Percentiles rank a stretch among this genome's conserved stretches.
Conservation (phyloP, 1,284 basidiomycete genomes). For the Boletus smithii region DNA sequence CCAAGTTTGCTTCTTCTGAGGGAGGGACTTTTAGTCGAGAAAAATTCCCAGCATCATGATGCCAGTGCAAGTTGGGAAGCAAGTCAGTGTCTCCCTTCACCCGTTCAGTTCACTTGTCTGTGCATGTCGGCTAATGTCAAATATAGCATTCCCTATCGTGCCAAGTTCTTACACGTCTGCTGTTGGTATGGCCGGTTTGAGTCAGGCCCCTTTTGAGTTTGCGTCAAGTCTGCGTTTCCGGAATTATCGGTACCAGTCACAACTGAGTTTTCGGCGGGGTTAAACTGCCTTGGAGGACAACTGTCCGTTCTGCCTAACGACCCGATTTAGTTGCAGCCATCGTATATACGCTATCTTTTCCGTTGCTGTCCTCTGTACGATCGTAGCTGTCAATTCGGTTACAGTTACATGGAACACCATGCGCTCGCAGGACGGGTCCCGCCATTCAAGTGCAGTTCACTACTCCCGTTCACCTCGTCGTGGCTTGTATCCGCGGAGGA, state of each 20-base stretch:
- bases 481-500: slow-evolving; percentile 10
- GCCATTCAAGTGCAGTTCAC: background rate
- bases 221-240: background rate
- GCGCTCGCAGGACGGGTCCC: background rate
- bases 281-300: background rate
- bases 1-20: no score
- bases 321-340: background rate
- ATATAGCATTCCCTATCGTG: background rate
- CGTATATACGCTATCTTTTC: background rate
- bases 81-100: background rate
- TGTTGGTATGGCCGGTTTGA: background rate
- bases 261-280: background rate
- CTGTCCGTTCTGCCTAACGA: background rate
- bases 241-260: background rate
- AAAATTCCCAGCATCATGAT: slow-evolving; percentile 9
- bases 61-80: background rate
- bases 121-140: no score
- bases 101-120: no score
- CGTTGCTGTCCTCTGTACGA: background rate
- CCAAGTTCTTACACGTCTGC: background rate
- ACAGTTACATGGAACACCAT: background rate
- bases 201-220: background rate
- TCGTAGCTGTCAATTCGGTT: background rate
- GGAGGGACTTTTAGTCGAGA: no score
- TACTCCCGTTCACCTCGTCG: background rate